phyloP scores from a whole-genome alignment of 1,139 yeast species.

The Taphrina confusa region DNA sequence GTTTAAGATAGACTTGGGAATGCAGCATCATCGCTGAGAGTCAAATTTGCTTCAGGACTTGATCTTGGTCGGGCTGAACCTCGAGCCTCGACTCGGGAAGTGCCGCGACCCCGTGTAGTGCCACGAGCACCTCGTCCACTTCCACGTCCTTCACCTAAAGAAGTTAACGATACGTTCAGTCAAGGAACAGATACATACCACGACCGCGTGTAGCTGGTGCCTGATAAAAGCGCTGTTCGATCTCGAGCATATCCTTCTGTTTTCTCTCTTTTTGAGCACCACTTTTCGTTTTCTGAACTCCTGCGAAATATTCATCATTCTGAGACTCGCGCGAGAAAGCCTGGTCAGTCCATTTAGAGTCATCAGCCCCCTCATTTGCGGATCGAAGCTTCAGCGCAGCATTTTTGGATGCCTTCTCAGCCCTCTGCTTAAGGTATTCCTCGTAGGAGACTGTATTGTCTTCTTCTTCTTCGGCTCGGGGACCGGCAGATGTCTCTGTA shows the following conservation, averaged over 20 bases:
- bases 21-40: constrained; percentile 37
- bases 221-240: constrained; percentile 59
- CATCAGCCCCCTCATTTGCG: constrained; percentile 64
- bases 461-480: constrained; percentile 44
- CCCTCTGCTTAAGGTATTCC: constrained; percentile 65
- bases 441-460: constrained; percentile 59
- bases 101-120: constrained; percentile 46
- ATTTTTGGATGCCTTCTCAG: constrained; percentile 47
- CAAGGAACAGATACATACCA: background rate
- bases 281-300: constrained; percentile 54
- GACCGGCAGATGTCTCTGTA: constrained; percentile 35
- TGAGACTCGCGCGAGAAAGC: constrained; percentile 43
- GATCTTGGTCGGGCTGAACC: constrained; percentile 32
- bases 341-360: constrained; percentile 51
- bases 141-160: constrained; percentile 27
- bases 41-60: constrained; percentile 36
- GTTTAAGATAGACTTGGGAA: constrained; percentile 27
- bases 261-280: constrained; percentile 53
- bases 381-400: constrained; percentile 51
- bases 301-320: constrained; percentile 52
- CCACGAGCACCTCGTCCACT: constrained; percentile 38
- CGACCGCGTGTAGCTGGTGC: constrained; percentile 33
- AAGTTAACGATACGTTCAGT: background rate
- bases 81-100: constrained; percentile 46
- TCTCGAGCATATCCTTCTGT: constrained; percentile 67